phyloP scores from a whole-genome alignment of 805 yeast species.

The Naumovozyma baii region DNA sequence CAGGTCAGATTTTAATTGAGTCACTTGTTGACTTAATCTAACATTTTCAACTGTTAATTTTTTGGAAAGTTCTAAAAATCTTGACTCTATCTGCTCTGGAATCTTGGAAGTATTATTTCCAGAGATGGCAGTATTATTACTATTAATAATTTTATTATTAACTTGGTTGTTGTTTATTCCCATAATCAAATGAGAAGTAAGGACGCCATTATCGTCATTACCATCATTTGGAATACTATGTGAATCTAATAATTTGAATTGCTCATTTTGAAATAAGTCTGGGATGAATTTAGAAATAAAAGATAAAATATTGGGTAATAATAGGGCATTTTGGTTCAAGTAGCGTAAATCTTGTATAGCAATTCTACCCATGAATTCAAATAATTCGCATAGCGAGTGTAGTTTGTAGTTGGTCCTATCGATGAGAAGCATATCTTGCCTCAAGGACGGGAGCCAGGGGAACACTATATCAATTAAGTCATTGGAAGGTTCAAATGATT shows the following conservation, averaged over 20 bases:
- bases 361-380: slow-evolving; percentile 24
- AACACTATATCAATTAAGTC: slow-evolving; percentile 20
- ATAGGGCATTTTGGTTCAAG: slow-evolving; percentile 16
- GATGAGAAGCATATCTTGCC: slow-evolving; percentile 18
- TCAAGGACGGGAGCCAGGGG: slow-evolving; percentile 26
- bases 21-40: slow-evolving; percentile 24
- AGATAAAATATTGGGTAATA: slow-evolving; percentile 23
- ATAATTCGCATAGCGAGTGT: slow-evolving; percentile 26
- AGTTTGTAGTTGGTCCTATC: slow-evolving; percentile 28
- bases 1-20: slow-evolving; percentile 22
- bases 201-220: neutral
- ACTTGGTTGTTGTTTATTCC: neutral
- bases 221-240: neutral
- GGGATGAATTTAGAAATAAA: slow-evolving; percentile 25
- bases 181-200: neutral
- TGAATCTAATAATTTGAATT: slow-evolving; percentile 10
- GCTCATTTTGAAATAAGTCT: slow-evolving; percentile 17
- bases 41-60: slow-evolving; percentile 26
- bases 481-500: slow-evolving; percentile 17
- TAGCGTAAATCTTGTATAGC: slow-evolving; percentile 26
- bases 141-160: neutral
- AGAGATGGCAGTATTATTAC: slow-evolving; percentile 1
- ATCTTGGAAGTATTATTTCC: slow-evolving; percentile 1
- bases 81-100: slow-evolving; percentile 8
- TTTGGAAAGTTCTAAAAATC: slow-evolving; percentile 21